Evolutionary conservation across 1,139 yeast genomes (phyloP).

Genomic region (Kluyveromyces sp.): DNA sequence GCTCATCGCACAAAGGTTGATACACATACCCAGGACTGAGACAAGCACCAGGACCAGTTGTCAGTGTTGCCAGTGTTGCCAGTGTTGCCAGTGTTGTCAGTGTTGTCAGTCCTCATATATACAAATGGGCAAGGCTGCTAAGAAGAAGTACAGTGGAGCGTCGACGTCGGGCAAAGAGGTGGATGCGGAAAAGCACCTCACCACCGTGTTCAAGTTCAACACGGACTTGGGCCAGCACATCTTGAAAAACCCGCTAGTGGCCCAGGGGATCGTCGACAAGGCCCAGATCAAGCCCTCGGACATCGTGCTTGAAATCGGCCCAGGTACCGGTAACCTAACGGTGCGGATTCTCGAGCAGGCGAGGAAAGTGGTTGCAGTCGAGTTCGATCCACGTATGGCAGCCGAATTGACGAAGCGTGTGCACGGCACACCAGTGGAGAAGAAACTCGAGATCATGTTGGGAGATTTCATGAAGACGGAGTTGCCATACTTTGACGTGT

Average conservation of each 20-base stretch:
- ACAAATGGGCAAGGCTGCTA: constrained; percentile 30
- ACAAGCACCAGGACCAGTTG: neutral
- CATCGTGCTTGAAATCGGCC: constrained; percentile 89
- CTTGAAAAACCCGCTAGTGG: constrained; percentile 88
- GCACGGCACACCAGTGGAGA: constrained; percentile 89
- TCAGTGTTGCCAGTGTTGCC: neutral
- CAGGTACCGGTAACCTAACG: constrained; percentile 98
- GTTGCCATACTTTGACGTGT: constrained; percentile 88
- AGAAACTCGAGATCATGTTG: constrained; percentile 78
- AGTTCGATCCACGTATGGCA: constrained; percentile 99
- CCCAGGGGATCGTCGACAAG: constrained; percentile 96
- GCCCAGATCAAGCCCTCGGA: constrained; percentile 91
- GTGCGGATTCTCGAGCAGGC: constrained; percentile 90
- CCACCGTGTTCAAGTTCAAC: constrained; percentile 89
- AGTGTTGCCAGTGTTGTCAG: no score
- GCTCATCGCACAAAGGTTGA: neutral
- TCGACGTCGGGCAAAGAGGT: constrained; percentile 41
- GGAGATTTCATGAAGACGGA: constrained; percentile 97
- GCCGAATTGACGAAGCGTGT: constrained; percentile 97
- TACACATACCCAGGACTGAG: no score
- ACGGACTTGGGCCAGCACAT: constrained; percentile 97
- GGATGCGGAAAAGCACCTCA: constrained; percentile 61
- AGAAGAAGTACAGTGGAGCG: constrained; percentile 31
- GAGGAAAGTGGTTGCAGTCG: constrained; percentile 78
- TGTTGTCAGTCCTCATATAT: no score